A percentile compares a stretch with the other conserved stretches of the same genome.
Evolutionary conservation across 331 rosid genomes (phyloP).

Genomic region (Quercus tomentella): DNA sequence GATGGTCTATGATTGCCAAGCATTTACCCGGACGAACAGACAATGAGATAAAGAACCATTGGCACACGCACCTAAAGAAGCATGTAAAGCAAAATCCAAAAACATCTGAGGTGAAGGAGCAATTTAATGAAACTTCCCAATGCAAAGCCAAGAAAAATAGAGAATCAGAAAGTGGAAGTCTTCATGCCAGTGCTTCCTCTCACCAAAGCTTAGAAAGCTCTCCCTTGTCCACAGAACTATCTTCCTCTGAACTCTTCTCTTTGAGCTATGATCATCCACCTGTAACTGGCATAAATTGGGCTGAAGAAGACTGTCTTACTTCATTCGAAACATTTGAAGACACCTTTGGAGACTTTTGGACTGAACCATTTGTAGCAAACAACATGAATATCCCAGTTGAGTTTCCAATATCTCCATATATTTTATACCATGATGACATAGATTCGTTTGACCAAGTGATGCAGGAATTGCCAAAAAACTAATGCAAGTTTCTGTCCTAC

Average conservation of each 20-base stretch:
- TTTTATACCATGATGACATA: not conserved
- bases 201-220: too few relatives aligned
- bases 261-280: too few relatives aligned
- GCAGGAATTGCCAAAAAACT: too few relatives aligned
- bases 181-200: too few relatives aligned
- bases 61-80: slow-evolving; percentile 64
- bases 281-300: too few relatives aligned
- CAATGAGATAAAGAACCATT: slow-evolving; percentile 66
- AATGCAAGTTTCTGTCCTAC: too few relatives aligned
- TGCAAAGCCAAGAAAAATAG: not conserved
- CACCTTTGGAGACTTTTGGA: slow-evolving; percentile 31
- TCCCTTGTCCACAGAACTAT: too few relatives aligned
- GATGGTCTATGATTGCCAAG: slow-evolving; percentile 68
- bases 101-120: not conserved
- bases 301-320: too few relatives aligned
- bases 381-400: not conserved
- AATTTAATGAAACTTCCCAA: not conserved
- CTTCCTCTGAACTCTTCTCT: too few relatives aligned
- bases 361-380: slow-evolving; percentile 41
- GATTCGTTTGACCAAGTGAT: not conserved
- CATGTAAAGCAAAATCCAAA: not conserved
- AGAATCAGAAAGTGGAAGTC: not conserved
- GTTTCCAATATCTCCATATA: not conserved
- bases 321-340: not conserved
- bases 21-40: slow-evolving; percentile 62